Base-by-base conservation (phyloP, 495 filamentous ascomycete genomes). In the Talaromyces liani region DNA sequence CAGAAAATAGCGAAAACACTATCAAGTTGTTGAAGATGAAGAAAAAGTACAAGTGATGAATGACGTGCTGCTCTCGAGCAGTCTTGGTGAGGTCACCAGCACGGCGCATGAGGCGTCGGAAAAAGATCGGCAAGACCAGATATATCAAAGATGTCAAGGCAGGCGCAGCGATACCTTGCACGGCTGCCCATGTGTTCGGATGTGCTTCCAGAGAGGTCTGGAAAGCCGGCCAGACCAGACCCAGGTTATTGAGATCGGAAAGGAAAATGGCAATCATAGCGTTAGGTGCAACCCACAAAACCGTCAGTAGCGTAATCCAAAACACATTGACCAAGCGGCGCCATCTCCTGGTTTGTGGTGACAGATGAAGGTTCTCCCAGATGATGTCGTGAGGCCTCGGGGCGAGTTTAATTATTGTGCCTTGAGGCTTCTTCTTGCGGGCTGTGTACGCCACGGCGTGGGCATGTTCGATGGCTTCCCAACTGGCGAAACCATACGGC, bases 11-110 rank as follows among this genome's bases (percentile, higher is more conserved):
- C 20, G 92, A 95, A 77, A 97, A 97, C 63, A 98, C 87, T 68
- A 98, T 75, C 55, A 98, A 77, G 71, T 98, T 97, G 80, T 99
- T 99, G 83, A 99, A 91, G 55, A 98, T 85, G 77, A 98, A 98
- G 76, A 99, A 99, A 14, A 91, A 81, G 73, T 97, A 99, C 2
- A 99, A 82, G 70, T 96, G 94, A 59, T 85, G 85, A 29, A 92
- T 84, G 66, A 98, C 94, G 72, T 98, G 92, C n/a, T 91, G 84
- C 67, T 98, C 94, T 36, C 94, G 85, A 20, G 90, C 90, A 3
- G 92, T 95, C 72, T 97, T 98, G 45, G 91, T 95, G 64, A 86
- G 80, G 72, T 97, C 93, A 64, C 94, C 95, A 22, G 87, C 88
- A 64, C 80, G 80, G 51, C 91, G 87, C 1, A 91, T 85, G 29